Evolutionary conservation across 208 protist species (phyloP).

Genomic region (Acanthamoeba quina): DNA sequence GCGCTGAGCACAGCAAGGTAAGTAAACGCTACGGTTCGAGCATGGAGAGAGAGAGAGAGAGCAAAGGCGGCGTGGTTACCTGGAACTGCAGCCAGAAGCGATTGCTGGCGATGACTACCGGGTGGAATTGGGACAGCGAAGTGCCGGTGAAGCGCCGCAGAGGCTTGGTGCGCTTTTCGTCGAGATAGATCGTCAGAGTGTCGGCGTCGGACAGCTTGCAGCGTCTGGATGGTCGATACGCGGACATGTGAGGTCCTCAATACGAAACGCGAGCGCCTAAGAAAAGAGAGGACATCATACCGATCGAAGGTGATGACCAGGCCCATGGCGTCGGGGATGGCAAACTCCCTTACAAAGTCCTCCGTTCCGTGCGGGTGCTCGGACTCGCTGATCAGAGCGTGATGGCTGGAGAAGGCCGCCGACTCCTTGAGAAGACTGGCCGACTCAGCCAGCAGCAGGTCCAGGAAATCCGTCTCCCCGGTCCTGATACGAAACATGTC

Average conservation of each 20-base stretch:
- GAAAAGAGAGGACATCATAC: neutral
- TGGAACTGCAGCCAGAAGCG: conserved; percentile 63
- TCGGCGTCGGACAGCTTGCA: conserved; percentile 64
- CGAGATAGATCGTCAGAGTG: conserved; percentile 36
- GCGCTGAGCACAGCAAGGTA: neutral
- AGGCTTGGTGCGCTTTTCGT: conserved; percentile 41
- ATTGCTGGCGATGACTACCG: conserved; percentile 15
- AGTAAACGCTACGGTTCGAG: neutral
- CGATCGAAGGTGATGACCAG: conserved; percentile 37
- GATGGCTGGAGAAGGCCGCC: conserved; percentile 23
- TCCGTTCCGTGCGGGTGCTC: conserved; percentile 37
- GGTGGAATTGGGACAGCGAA: conserved; percentile 16
- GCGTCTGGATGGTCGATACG: neutral
- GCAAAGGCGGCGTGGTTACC: neutral
- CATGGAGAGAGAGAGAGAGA: neutral
- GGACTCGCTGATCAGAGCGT: neutral
- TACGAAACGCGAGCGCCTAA: neutral
- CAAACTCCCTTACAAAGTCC: neutral
- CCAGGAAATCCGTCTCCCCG: neutral
- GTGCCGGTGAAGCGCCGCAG: conserved; percentile 13
- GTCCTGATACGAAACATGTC: neutral
- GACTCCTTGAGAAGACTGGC: conserved; percentile 30
- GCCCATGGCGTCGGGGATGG: conserved; percentile 19
- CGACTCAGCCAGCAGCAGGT: conserved; percentile 30
- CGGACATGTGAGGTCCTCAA: neutral